Conservation (phyloP, 192 early-diverging fungal species). For the Lobosporangium transversale region DNA sequence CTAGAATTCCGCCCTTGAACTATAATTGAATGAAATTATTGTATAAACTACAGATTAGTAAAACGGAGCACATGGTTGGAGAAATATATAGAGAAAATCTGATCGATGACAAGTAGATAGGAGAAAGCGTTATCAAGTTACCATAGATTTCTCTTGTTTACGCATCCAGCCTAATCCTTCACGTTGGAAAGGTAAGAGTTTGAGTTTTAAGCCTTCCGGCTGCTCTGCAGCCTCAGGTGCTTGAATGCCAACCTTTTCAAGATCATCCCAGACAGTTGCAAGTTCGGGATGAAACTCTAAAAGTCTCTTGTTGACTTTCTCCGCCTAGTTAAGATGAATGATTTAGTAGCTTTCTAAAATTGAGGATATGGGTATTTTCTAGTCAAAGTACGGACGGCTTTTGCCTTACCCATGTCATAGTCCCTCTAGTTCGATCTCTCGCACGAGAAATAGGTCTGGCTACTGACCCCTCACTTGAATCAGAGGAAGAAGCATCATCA, state of each 20-base stretch:
- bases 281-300: slow-evolving; percentile 67
- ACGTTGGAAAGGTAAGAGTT: slow-evolving; percentile 89
- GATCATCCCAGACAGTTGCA: slow-evolving; percentile 68
- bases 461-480: no score
- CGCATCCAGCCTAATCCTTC: slow-evolving; percentile 89
- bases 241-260: slow-evolving; percentile 44
- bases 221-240: slow-evolving; percentile 64
- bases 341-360: background rate
- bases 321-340: slow-evolving; percentile 32
- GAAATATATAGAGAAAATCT: slow-evolving; percentile 1
- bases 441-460: no score
- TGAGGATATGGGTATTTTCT: background rate
- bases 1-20: slow-evolving; percentile 82
- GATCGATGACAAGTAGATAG: background rate
- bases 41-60: no score
- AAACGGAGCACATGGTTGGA: no score
- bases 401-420: slow-evolving; percentile 21
- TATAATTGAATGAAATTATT: slow-evolving; percentile 27
- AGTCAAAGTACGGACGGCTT: background rate
- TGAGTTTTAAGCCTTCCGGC: slow-evolving; percentile 72
- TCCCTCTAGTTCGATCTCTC: no score
- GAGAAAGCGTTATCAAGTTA: slow-evolving; percentile 21
- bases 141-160: slow-evolving; percentile 70
- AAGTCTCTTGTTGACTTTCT: slow-evolving; percentile 48
- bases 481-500: no score